Evolutionary conservation across 768 basidiomycete species (phyloP).

Genomic region (Lactifluus hygrophoroides): DNA sequence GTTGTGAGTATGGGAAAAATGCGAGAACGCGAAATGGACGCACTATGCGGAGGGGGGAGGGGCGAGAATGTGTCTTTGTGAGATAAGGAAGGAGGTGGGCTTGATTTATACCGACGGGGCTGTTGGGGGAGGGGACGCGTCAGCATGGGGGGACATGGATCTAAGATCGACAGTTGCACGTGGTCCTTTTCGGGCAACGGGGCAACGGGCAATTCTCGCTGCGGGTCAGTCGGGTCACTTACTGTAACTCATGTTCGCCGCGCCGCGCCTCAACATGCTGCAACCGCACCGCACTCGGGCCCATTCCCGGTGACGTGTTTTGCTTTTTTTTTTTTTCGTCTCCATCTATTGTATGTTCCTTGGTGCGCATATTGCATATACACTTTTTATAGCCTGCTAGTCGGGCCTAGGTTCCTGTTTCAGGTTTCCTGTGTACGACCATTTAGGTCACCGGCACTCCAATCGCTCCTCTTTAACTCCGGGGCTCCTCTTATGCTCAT

Average conservation of each 20-base stretch:
- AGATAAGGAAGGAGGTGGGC: not conserved
- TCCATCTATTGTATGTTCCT: too few species aligned
- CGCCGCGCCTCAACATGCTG: constrained; percentile 3
- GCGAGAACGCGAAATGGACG: not conserved
- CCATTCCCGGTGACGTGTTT: not conserved
- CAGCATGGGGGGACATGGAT: constrained; percentile 19
- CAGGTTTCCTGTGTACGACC: not conserved
- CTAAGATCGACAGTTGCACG: constrained; percentile 16
- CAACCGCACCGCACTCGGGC: not conserved
- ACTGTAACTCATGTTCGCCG: constrained; percentile 12
- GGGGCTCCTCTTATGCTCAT: too few species aligned
- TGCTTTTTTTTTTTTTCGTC: not conserved
- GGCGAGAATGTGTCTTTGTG: not conserved
- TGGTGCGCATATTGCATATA: too few species aligned
- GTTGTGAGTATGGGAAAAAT: not conserved
- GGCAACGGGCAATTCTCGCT: not conserved
- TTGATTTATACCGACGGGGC: constrained; percentile 20
- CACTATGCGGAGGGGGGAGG: not conserved
- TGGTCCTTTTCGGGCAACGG: constrained; percentile 5
- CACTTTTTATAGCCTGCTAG: not conserved
- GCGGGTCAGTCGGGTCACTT: too few species aligned
- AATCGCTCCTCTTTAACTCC: not conserved
- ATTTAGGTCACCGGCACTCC: not conserved
- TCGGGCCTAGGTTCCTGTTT: constrained; percentile 1
- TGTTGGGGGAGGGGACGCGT: constrained; percentile 19